phyloP scores from a whole-genome alignment of 768 basidiomycete species.

The Lentinus brumalis region DNA sequence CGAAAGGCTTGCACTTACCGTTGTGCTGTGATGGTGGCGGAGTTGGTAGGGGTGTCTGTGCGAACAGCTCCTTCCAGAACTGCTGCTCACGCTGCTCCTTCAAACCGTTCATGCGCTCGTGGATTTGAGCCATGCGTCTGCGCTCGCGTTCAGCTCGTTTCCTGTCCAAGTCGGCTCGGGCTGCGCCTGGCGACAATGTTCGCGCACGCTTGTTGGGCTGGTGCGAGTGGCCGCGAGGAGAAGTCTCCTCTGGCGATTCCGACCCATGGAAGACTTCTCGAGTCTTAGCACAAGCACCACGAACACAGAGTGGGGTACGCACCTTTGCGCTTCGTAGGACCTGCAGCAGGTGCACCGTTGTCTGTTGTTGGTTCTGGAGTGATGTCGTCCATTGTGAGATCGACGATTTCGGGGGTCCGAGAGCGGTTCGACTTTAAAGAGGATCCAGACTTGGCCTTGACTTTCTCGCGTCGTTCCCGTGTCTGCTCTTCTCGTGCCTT shows the following conservation, averaged over 20 bases:
- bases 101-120: slow-evolving; percentile 1
- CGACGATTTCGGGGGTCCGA: slow-evolving; percentile 19
- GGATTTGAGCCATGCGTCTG: neutral
- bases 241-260: neutral
- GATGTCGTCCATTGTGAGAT: slow-evolving; percentile 19
- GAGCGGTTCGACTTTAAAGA: slow-evolving; percentile 10
- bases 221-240: neutral
- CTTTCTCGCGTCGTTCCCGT: slow-evolving; percentile 14
- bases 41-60: neutral
- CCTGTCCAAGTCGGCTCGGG: neutral
- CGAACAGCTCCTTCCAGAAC: slow-evolving; percentile 8
- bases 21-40: slow-evolving; percentile 12
- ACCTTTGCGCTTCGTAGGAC: slow-evolving; percentile 1
- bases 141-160: slow-evolving; percentile 15
- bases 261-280: neutral
- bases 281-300: neutral
- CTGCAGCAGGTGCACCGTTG: slow-evolving; percentile 2
- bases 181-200: slow-evolving; percentile 5
- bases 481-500: neutral
- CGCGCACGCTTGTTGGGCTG: slow-evolving; percentile 18
- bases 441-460: slow-evolving; percentile 6
- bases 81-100: slow-evolving; percentile 8
- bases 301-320: neutral
- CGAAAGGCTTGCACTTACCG: neutral
- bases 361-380: neutral